Percentiles rank a stretch among this genome's conserved stretches.
These are phyloP conservation scores for Monilinia polystroma DNA, from an alignment of 2,329 filamentous ascomycete genomes.

Conservation along the genomic window DNA sequence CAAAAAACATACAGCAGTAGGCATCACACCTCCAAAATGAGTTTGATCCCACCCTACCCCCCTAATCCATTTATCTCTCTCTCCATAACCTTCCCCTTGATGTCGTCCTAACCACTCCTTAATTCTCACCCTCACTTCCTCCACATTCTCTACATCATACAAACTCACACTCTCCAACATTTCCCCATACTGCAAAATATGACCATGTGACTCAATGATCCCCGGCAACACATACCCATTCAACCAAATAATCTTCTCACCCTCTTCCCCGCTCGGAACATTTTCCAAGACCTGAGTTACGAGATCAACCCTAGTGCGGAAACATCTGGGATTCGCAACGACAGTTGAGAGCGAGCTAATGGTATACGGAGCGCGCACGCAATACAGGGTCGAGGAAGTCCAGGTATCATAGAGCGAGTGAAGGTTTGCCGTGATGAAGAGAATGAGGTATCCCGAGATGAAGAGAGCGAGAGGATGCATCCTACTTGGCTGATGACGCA, in stretches of 20 bases:
- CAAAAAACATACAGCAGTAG: slow-evolving; percentile 56
- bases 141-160: slow-evolving; percentile 56
- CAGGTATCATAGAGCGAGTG: slow-evolving; percentile 22
- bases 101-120: slow-evolving; percentile 51
- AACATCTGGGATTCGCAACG: slow-evolving; percentile 51
- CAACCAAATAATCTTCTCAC: slow-evolving; percentile 38
- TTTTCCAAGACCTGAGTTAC: slow-evolving; percentile 50
- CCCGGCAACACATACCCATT: slow-evolving; percentile 62
- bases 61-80: slow-evolving; percentile 58
- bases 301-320: slow-evolving; percentile 52
- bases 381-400: slow-evolving; percentile 30
- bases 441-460: slow-evolving; percentile 15
- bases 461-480: slow-evolving; percentile 22
- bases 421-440: slow-evolving; percentile 17
- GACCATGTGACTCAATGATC: slow-evolving; percentile 70
- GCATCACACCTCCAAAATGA: slow-evolving; percentile 59
- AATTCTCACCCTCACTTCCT: slow-evolving; percentile 55
- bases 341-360: slow-evolving; percentile 46
- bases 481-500: neutral
- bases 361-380: slow-evolving; percentile 37
- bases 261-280: slow-evolving; percentile 37
- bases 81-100: slow-evolving; percentile 49
- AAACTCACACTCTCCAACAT: slow-evolving; percentile 65
- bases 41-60: slow-evolving; percentile 73
- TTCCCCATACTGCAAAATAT: slow-evolving; percentile 65